These are phyloP conservation scores for Lipomyces oligophaga DNA, from an alignment of 805 yeast species.

Conservation along the genomic window DNA sequence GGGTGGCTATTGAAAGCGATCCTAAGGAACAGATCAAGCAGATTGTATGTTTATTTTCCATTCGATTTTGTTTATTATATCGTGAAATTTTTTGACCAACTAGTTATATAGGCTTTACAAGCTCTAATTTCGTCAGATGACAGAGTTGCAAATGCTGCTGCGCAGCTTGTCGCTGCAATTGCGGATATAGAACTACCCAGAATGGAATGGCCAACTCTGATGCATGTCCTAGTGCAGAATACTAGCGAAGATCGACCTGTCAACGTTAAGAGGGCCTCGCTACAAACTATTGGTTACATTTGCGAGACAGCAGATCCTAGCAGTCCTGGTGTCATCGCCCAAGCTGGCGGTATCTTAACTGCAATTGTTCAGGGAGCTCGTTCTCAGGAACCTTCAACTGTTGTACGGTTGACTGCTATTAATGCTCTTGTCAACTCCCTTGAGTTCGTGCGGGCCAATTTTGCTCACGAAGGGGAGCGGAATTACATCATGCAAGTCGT, in stretches of 20 bases:
- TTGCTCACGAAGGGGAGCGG: conserved; percentile 90
- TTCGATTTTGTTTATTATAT: conserved; percentile 8
- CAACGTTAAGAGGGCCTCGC: conserved; percentile 78
- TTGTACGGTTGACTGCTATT: conserved; percentile 84
- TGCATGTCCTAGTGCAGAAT: conserved; percentile 77
- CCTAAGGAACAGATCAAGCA: conserved; percentile 64
- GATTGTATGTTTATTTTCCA: conserved; percentile 32
- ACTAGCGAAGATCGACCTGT: conserved; percentile 76
- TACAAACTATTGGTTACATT: conserved; percentile 88
- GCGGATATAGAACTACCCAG: conserved; percentile 94
- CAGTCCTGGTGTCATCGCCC: conserved; percentile 70
- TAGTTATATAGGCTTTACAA: conserved; percentile 47
- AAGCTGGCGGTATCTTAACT: conserved; percentile 86
- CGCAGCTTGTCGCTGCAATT: conserved; percentile 92
- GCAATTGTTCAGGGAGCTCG: conserved; percentile 98
- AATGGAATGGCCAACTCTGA: conserved; percentile 82
- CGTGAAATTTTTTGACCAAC: neutral
- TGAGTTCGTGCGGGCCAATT: conserved; percentile 82
- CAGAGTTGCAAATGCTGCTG: conserved; percentile 81
- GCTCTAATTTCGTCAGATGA: conserved; percentile 64
- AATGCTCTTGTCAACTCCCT: conserved; percentile 88
- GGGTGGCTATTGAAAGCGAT: conserved; percentile 59
- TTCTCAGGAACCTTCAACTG: conserved; percentile 64
- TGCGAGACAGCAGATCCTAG: conserved; percentile 91
- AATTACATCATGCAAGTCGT: conserved; percentile 98